These are phyloP conservation scores for Sarocladium brachiariae DNA, from an alignment of 2,329 filamentous ascomycete genomes.

Conservation along the genomic window DNA sequence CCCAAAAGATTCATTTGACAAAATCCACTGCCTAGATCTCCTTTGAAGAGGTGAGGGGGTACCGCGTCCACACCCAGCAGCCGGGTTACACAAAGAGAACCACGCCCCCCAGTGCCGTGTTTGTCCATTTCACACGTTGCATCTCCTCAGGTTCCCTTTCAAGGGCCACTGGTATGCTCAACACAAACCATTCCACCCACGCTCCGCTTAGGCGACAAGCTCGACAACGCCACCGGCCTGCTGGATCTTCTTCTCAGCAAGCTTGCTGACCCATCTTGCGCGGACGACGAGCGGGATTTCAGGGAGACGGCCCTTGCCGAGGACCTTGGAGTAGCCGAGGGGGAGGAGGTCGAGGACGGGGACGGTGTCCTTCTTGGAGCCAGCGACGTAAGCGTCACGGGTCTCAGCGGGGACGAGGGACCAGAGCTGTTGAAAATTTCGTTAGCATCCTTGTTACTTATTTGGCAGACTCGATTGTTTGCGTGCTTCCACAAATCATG, in stretches of 20 bases:
- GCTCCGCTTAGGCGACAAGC: slow-evolving; percentile 67
- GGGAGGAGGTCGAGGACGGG: slow-evolving; percentile 97
- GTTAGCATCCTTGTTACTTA: slow-evolving; percentile 20
- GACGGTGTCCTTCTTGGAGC: slow-evolving; percentile 78
- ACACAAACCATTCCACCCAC: neutral
- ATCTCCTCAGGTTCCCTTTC: neutral
- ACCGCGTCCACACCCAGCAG: slow-evolving; percentile 9
- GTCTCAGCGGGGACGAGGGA: slow-evolving; percentile 88
- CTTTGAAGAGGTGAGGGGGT: neutral
- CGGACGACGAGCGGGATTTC: slow-evolving; percentile 90
- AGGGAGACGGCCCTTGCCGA: slow-evolving; percentile 96
- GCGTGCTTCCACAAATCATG: neutral
- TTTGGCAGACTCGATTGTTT: neutral
- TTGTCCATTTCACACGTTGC: slow-evolving; percentile 3
- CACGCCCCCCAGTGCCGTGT: slow-evolving; percentile 2
- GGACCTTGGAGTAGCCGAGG: slow-evolving; percentile 96
- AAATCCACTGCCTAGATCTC: slow-evolving; percentile 7
- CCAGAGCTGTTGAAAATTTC: slow-evolving; percentile 67
- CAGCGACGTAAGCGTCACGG: slow-evolving; percentile 83
- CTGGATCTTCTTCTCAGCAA: slow-evolving; percentile 98
- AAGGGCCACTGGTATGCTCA: neutral
- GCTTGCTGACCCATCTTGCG: slow-evolving; percentile 89
- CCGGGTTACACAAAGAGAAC: slow-evolving; percentile 7
- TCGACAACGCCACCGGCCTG: slow-evolving; percentile 94
- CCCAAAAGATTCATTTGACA: slow-evolving; percentile 13